Percentiles rank a stretch among this genome's conserved stretches.
phyloP scores from a whole-genome alignment of 441 rosid species.

The Sinapis alba region DNA sequence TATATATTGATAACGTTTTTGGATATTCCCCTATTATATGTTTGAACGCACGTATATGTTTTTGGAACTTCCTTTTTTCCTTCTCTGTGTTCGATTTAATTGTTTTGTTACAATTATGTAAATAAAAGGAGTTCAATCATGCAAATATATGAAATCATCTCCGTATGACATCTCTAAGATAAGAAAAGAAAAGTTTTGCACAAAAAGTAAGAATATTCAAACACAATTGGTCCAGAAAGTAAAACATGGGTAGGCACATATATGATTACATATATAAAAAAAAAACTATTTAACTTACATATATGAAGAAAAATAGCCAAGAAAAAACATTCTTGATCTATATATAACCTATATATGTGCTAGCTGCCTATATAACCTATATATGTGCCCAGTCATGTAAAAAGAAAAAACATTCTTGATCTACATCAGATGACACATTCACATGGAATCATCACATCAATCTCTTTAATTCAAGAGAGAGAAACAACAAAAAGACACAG shows the following conservation, averaged over 20 bases:
- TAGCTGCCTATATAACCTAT: slow-evolving; percentile 44
- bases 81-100: neutral
- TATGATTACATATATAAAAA: slow-evolving; percentile 21
- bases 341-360: too few relatives aligned
- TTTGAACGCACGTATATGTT: too few relatives aligned
- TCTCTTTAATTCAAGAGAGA: slow-evolving; percentile 40
- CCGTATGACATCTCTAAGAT: slow-evolving; percentile 24
- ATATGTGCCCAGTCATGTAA: slow-evolving; percentile 41
- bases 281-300: slow-evolving; percentile 25
- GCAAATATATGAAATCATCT: slow-evolving; percentile 29
- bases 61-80: neutral
- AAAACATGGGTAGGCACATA: slow-evolving; percentile 33
- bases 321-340: neutral
- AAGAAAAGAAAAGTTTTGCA: slow-evolving; percentile 38
- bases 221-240: slow-evolving; percentile 30
- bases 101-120: neutral
- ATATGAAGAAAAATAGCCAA: slow-evolving; percentile 30
- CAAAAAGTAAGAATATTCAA: slow-evolving; percentile 35
- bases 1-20: neutral
- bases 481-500: slow-evolving; percentile 41
- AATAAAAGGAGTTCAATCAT: slow-evolving; percentile 26
- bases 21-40: too few relatives aligned
- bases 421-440: slow-evolving; percentile 43
- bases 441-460: slow-evolving; percentile 39
- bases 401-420: slow-evolving; percentile 27